Evolutionary conservation across 768 basidiomycete species (phyloP), one percentile per base, ranked within the genome.

Genomic region (Rhizopogon sp.): DNA sequence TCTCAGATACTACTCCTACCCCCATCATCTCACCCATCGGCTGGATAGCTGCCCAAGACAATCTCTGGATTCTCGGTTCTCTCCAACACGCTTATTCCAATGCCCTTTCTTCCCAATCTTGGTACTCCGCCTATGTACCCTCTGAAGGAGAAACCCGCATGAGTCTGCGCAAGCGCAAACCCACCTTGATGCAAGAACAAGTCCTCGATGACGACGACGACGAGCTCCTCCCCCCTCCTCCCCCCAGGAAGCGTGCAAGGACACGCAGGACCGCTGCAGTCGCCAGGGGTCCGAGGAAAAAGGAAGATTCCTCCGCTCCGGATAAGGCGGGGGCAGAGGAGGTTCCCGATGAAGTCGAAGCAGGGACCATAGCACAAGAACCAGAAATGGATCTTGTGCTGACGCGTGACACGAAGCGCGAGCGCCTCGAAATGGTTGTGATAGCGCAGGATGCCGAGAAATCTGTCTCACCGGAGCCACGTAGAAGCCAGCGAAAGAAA

Each of bases 11-110:
- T 1, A 66, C 62, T 0, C 68, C 68, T 8, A 64, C 66, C 17
- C 68, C 68, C 11, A 71, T 69, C 37, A 64, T 71, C 17, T 66
- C 71, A 37, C 69, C 71, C 57, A 72, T 72, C 57, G 67, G 58
- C 46, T 70, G 68, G 68, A 69, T 71, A 49, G 68, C 68, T 22
- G 55, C 58, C 14, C 64, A 62, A 28, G 70, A 70, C 56, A 70
- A 68, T 56, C 68, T 70, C 41, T 70, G 68, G 68, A 66, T 71
- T 29, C 70, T 70, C 6, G 59, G 57, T 49, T 68, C 63, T 54
- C 64, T 68, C 50, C 68, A 70, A 50, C 56, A 59, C 40, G 70
- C 68, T 10, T 70, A 68, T 45, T 58, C 60, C 0, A 56, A 59
- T n/a, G 55, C 56, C 0, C 70, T 70, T 37, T 56, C 66, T 14